A percentile compares a stretch with the other conserved stretches of the same genome.
phyloP scores from a whole-genome alignment of 2,329 filamentous ascomycete genomes.

The Aspergillus piperis region DNA sequence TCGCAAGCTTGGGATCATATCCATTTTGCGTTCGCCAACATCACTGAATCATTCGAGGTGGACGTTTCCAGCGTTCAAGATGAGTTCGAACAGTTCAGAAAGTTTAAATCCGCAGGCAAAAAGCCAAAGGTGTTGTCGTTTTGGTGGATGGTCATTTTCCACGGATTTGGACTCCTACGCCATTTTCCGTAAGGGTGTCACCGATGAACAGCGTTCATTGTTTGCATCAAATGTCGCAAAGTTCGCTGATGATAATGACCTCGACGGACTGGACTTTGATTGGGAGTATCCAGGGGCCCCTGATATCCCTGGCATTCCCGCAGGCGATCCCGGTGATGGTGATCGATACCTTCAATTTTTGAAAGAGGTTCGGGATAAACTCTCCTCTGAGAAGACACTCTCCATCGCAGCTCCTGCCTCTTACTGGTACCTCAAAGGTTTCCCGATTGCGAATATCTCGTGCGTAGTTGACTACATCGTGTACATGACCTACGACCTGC shows the following conservation, averaged over 20 bases:
- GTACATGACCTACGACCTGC: conserved; percentile 45
- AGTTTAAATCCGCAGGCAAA: conserved; percentile 34
- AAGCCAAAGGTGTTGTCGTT: conserved; percentile 15
- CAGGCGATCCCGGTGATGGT: not conserved
- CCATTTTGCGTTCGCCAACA: conserved; percentile 42
- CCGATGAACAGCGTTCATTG: conserved; percentile 38
- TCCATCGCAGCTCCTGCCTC: conserved; percentile 33
- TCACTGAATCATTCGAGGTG: conserved; percentile 35
- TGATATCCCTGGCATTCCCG: conserved; percentile 41
- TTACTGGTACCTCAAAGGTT: conserved; percentile 37
- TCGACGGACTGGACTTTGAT: conserved; percentile 19
- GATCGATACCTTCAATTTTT: conserved; percentile 36
- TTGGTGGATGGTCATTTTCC: conserved; percentile 51
- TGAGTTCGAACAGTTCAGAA: conserved; percentile 16
- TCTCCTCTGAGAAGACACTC: conserved; percentile 24
- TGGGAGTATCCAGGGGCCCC: conserved; percentile 23
- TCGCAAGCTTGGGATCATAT: conserved; percentile 24
- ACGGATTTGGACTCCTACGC: conserved; percentile 39
- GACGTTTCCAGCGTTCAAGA: conserved; percentile 24
- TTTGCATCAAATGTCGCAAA: no score
- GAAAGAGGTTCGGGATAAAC: conserved; percentile 17
- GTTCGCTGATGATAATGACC: not conserved
- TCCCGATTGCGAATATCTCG: conserved; percentile 32
- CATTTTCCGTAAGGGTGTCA: conserved; percentile 41
- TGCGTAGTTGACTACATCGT: conserved; percentile 37